Conservation (phyloP, 768 basidiomycete species). For the Tricholoma sp. region DNA sequence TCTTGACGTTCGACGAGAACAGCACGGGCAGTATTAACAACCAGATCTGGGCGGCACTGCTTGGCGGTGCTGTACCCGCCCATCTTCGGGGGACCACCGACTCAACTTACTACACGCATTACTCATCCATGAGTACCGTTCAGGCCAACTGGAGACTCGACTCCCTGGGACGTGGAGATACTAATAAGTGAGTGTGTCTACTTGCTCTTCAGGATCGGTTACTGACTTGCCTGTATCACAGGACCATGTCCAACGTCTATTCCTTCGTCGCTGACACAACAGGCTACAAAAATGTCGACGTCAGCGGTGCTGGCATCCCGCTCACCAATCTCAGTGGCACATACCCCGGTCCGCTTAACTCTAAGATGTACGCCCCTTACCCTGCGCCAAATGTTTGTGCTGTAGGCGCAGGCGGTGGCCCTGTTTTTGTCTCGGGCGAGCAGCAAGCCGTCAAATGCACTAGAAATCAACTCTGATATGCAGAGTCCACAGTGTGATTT, state of each 20-base stretch:
- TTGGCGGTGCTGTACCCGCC: slow-evolving; percentile 39
- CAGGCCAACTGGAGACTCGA: slow-evolving; percentile 59
- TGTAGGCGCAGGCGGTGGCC: not conserved
- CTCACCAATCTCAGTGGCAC: not conserved
- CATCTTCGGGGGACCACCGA: slow-evolving; percentile 40
- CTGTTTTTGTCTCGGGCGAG: not conserved
- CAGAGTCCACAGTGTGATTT: no score
- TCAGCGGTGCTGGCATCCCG: not conserved
- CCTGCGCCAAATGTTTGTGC: not conserved
- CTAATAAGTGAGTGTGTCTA: not conserved
- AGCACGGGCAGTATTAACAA: slow-evolving; percentile 38
- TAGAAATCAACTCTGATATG: no score
- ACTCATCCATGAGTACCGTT: slow-evolving; percentile 50
- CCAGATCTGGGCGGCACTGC: slow-evolving; percentile 36
- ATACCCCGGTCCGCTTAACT: not conserved
- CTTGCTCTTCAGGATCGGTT: not conserved
- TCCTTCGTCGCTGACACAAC: not conserved
- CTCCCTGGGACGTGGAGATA: slow-evolving; percentile 44
- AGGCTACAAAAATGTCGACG: not conserved
- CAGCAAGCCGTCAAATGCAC: no score
- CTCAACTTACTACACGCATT: slow-evolving; percentile 55
- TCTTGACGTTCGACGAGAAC: slow-evolving; percentile 63
- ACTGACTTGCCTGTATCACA: not conserved
- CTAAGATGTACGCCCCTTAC: not conserved
- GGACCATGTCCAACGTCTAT: not conserved